phyloP scores from a whole-genome alignment of 2,329 filamentous ascomycete species.

The Aciculosporium take region DNA sequence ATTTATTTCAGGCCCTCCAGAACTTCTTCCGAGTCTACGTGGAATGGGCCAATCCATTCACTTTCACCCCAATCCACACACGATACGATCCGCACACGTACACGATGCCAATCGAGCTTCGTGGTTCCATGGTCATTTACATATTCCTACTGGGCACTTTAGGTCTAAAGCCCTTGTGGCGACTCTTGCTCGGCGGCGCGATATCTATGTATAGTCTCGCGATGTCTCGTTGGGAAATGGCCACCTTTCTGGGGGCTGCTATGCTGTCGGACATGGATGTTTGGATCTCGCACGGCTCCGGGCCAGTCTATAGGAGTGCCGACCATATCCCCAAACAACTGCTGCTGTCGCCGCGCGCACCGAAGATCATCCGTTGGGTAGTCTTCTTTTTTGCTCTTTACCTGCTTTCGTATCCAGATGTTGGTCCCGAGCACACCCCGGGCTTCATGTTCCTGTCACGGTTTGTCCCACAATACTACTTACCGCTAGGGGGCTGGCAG shows the following conservation, averaged over 20 bases:
- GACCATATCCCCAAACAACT: not conserved
- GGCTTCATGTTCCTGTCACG: constrained; percentile 21
- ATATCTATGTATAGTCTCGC: constrained; percentile 20
- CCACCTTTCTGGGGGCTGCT: constrained; percentile 23
- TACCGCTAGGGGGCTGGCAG: constrained; percentile 23
- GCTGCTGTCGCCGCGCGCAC: not conserved
- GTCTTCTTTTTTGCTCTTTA: constrained; percentile 20
- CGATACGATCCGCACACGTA: constrained; percentile 28
- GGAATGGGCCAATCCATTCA: constrained; percentile 28
- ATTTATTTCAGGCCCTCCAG: constrained; percentile 22
- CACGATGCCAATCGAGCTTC: constrained; percentile 27
- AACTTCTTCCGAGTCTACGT: constrained; percentile 24
- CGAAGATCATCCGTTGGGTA: constrained; percentile 13
- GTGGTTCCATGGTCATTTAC: constrained; percentile 27
- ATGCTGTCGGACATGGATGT: constrained; percentile 24
- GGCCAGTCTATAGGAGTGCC: not conserved
- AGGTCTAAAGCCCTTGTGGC: constrained; percentile 20
- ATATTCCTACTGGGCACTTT: constrained; percentile 25
- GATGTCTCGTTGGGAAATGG: constrained; percentile 26
- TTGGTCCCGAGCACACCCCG: constrained; percentile 23
- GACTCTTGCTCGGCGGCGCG: constrained; percentile 15
- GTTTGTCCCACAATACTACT: constrained; percentile 23
- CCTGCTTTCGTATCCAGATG: constrained; percentile 25
- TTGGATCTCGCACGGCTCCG: not conserved
- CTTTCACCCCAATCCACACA: constrained; percentile 23